phyloP scores from a whole-genome alignment of 2,329 filamentous ascomycete species.

The Penicillium sp. region DNA sequence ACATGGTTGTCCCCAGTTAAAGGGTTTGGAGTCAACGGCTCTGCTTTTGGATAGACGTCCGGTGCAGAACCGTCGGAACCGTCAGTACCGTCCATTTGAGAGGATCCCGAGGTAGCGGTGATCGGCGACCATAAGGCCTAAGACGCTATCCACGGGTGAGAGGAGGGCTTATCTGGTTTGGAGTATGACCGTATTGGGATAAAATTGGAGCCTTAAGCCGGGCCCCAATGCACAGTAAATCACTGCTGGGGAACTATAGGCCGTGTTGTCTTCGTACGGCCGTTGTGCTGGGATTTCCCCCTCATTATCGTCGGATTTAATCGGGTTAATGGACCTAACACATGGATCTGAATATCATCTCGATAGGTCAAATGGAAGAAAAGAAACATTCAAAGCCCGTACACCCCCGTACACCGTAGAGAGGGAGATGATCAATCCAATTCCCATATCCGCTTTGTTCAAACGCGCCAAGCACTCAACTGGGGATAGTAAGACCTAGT shows the following conservation, averaged over 20 bases:
- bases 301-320: background rate
- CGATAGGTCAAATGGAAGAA: constrained; percentile 1
- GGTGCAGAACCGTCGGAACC: constrained; percentile 2
- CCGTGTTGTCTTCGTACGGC: background rate
- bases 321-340: too few species aligned
- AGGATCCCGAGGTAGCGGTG: constrained; percentile 10
- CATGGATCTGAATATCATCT: background rate
- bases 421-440: constrained; percentile 20
- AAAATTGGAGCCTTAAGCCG: background rate
- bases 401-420: background rate
- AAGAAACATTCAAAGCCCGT: background rate
- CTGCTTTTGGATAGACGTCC: constrained; percentile 16
- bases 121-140: constrained; percentile 20
- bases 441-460: constrained; percentile 8
- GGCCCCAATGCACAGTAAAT: constrained; percentile 7
- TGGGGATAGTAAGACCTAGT: constrained; percentile 12
- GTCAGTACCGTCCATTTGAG: constrained; percentile 1
- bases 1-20: constrained; percentile 5
- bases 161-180: constrained; percentile 4
- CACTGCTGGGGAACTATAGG: constrained; percentile 2
- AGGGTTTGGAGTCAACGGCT: constrained; percentile 10
- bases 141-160: background rate
- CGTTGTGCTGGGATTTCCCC: background rate
- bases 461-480: constrained; percentile 23
- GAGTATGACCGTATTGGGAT: background rate